These are phyloP conservation scores for Sequoia sempervirens DNA, from an alignment of 75 land plant species.

Conservation along the genomic window DNA sequence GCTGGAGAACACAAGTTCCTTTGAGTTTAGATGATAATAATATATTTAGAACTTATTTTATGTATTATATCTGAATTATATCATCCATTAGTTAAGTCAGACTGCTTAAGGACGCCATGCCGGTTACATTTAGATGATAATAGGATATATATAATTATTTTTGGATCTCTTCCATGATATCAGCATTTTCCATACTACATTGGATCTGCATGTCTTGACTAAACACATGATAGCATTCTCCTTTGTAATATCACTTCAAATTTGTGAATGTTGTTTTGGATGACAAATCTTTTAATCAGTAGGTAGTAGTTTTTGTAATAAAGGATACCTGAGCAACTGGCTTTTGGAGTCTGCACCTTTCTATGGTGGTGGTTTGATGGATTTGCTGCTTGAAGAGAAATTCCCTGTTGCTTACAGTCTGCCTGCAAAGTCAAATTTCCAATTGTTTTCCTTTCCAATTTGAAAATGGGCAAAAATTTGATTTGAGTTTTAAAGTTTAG, in stretches of 20 bases:
- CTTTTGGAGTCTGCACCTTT: not conserved
- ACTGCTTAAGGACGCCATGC: not conserved
- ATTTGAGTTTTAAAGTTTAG: constrained; percentile 18
- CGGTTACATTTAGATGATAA: not conserved
- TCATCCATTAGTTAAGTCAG: not conserved
- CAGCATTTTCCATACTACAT: not conserved
- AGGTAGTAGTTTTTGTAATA: not conserved
- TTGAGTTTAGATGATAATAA: not conserved
- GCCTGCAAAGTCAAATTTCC: constrained; percentile 36
- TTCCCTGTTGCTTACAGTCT: constrained; percentile 13
- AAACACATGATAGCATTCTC: not conserved
- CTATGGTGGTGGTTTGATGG: constrained; percentile 14
- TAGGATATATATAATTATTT: not conserved
- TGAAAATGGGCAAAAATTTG: constrained; percentile 33
- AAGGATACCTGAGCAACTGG: not conserved
- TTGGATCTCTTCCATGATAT: not conserved
- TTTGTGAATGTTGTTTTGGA: not conserved
- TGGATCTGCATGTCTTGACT: not conserved
- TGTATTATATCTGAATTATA: not conserved
- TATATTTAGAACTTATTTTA: not conserved
- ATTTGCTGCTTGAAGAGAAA: constrained; percentile 29
- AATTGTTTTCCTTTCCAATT: constrained; percentile 20
- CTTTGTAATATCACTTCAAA: not conserved
- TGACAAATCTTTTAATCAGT: not conserved
- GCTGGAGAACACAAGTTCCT: not conserved